Conservation (phyloP, 2,329 filamentous ascomycete species). For the Pseudocercospora crystallina region DNA sequence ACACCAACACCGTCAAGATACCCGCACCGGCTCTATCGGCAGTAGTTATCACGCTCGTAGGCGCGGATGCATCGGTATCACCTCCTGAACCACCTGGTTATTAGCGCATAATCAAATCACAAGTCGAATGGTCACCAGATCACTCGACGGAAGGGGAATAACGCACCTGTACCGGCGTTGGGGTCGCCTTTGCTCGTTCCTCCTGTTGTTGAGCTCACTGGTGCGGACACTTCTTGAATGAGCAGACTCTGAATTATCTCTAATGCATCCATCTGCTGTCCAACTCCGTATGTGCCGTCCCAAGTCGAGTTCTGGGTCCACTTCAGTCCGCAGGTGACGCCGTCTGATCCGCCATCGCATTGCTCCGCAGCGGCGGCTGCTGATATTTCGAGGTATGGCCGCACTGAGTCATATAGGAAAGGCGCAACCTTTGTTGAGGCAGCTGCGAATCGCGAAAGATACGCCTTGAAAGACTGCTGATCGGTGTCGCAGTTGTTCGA, state of each 20-base stretch:
- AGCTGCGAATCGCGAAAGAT: conserved; percentile 49
- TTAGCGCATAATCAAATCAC: conserved; percentile 1
- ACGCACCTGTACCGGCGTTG: conserved; percentile 37
- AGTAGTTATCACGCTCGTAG: conserved; percentile 49
- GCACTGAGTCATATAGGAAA: conserved; percentile 51
- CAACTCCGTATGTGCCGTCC: conserved; percentile 53
- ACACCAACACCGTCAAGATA: conserved; percentile 26
- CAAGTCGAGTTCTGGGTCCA: conserved; percentile 42
- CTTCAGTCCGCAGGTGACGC: conserved; percentile 45
- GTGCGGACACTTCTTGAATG: conserved; percentile 36
- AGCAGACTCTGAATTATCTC: conserved; percentile 49
- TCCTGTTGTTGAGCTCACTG: conserved; percentile 52
- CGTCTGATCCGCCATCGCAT: conserved; percentile 51
- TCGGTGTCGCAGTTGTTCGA: conserved; percentile 43
- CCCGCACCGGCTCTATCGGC: conserved; percentile 69
- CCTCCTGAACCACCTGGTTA: conserved; percentile 6
- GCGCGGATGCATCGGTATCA: conserved; percentile 27
- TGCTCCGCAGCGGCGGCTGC: conserved; percentile 56
- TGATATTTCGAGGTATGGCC: conserved; percentile 54
- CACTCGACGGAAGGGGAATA: not conserved
- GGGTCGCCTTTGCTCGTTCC: conserved; percentile 53
- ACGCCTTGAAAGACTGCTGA: conserved; percentile 39
- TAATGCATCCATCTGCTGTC: conserved; percentile 58
- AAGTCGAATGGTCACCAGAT: not conserved
- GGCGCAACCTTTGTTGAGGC: conserved; percentile 58